Percentiles rank a stretch among this genome's conserved stretches.
These are phyloP conservation scores for Nidula niveotomentosa DNA, from an alignment of 1,284 basidiomycete species.

Conservation along the genomic window DNA sequence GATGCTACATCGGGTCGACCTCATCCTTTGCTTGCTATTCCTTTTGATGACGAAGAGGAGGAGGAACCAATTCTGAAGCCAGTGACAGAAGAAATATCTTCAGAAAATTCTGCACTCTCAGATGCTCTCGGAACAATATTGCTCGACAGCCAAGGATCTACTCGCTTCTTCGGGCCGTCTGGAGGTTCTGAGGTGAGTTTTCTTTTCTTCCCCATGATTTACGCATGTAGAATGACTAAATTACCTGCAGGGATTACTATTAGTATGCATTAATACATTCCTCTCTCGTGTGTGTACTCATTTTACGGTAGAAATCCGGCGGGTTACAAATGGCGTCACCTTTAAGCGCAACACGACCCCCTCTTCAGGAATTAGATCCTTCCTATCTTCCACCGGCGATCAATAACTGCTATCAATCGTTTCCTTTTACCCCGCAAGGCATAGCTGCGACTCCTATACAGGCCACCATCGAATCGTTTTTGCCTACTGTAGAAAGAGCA, in stretches of 20 bases:
- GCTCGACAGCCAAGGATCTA: conserved; percentile 32
- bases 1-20: conserved; percentile 27
- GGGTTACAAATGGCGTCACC: conserved; percentile 13
- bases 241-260: conserved; percentile 35
- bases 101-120: conserved; percentile 12
- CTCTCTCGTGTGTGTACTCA: conserved; percentile 1
- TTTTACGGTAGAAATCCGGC: conserved; percentile 17
- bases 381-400: conserved; percentile 42
- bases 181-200: conserved; percentile 37
- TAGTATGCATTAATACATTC: conserved; percentile 20
- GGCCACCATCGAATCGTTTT: conserved; percentile 38
- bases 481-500: conserved; percentile 41
- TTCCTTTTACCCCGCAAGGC: conserved; percentile 40
- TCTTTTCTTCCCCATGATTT: no score
- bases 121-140: conserved; percentile 34
- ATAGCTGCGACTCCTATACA: conserved; percentile 29
- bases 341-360: conserved; percentile 12
- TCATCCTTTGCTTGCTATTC: conserved; percentile 33
- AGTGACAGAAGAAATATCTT: conserved; percentile 18
- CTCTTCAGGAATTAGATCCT: conserved; percentile 34
- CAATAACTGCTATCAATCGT: conserved; percentile 33
- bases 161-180: conserved; percentile 42
- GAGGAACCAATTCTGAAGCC: conserved; percentile 22
- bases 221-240: no score
- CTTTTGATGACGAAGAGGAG: conserved; percentile 21